Evolutionary conservation across 306 rosid species (phyloP), one percentile per base, ranked within the genome.

Genomic region (Dryas alaskensis): DNA sequence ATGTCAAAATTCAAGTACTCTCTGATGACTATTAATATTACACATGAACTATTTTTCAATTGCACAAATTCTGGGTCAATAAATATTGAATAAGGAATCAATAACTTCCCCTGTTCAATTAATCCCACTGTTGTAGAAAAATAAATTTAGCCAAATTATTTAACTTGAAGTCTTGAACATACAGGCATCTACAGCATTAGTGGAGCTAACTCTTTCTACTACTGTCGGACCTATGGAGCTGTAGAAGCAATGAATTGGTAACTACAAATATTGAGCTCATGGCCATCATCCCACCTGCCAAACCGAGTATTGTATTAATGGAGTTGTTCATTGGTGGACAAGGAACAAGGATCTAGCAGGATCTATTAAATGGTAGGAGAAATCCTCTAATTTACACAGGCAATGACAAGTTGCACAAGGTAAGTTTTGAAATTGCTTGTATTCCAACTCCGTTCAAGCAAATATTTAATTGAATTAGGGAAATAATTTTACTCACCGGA

Each of bases 241-340:
- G 93, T 62, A 94, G 86, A 81, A 94, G 97, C 82, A 94, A 73
- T 0, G 98, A 94, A 76, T 94, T 94, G 81, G 87, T 58, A 72
- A 91, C 97, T 49, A 94, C 98, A 69, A 94, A 91, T 70, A 89
- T 91, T 53, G 98, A 94, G 90, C 98, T 94, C 83, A 91, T 67
- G 55, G 98, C 97, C 98, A 94, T 94, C 69, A 94, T 64, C 70
- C 98, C 98, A 67, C 98, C 98, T 94, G 92, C 27, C 76, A 84
- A 67, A 72, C 78, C 43, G 65, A 74, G 80, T 19, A 73, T 78
- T 13, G 45, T 16, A 8, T 67, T 8, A 67, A 10, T 47, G 10
- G 37, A 64, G 69, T 62, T 42, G 4, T 10, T 64, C 37, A 17
- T 64, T 64, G 31, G 16, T 9, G 43, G 51, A 64, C 69, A 44